A percentile compares a stretch with the other conserved stretches of the same genome.
Evolutionary conservation across 176 grass and related monocot species (phyloP).

Genomic region (Thinopyrum elongatum): DNA sequence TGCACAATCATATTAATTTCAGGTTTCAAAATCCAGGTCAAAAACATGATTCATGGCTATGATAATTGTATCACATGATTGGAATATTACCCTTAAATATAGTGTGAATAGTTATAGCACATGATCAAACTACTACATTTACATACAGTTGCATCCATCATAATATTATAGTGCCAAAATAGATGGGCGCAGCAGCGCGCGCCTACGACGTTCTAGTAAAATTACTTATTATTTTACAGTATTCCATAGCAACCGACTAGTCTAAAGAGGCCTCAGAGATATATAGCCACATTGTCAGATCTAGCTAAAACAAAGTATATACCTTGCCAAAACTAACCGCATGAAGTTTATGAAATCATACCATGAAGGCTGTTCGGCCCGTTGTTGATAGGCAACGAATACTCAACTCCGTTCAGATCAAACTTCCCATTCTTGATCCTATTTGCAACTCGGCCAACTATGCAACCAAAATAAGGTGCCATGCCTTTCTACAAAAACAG

Average conservation of each 20-base stretch:
- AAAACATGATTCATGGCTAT: too few species aligned
- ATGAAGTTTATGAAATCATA: constrained; percentile 31
- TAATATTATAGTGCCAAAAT: too few species aligned
- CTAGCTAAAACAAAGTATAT: not conserved
- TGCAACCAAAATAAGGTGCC: constrained; percentile 90
- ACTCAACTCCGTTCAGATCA: constrained; percentile 49
- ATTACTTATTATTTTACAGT: not conserved
- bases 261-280: not conserved
- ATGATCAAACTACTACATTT: too few species aligned
- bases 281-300: not conserved
- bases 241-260: not conserved
- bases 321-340: not conserved
- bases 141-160: too few species aligned
- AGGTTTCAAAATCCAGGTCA: too few species aligned
- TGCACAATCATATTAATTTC: too few species aligned
- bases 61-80: too few species aligned
- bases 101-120: too few species aligned
- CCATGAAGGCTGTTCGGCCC: constrained; percentile 81
- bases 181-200: too few species aligned
- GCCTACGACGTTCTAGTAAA: too few species aligned
- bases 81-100: too few species aligned
- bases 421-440: constrained; percentile 80
- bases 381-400: constrained; percentile 77
- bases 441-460: constrained; percentile 90
- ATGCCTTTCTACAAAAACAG: constrained; percentile 49